A percentile compares a stretch with the other conserved stretches of the same genome.
phyloP scores from a whole-genome alignment of 805 yeast genomes.

The Candida corydali region DNA sequence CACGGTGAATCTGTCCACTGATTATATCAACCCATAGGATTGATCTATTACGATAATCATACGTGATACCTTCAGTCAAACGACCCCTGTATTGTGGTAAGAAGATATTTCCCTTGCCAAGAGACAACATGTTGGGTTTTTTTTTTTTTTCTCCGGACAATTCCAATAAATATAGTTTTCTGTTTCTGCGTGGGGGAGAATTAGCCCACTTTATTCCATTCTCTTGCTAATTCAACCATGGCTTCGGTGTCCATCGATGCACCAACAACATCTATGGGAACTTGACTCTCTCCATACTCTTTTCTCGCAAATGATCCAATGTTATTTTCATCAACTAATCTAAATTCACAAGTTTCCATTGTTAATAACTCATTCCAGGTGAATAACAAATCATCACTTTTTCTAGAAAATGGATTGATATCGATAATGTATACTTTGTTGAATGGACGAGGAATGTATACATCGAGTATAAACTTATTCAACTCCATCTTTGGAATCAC shows the following conservation, averaged over 20 bases:
- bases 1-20: conserved; percentile 35
- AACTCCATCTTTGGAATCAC: conserved; percentile 19
- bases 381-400: conserved; percentile 73
- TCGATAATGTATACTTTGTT: conserved; percentile 68
- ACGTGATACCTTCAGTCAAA: conserved; percentile 65
- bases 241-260: conserved; percentile 68
- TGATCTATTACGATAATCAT: conserved; percentile 51
- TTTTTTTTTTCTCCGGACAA: too few relatives aligned
- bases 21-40: conserved; percentile 45
- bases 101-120: too few relatives aligned
- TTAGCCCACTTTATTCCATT: conserved; percentile 7
- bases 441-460: conserved; percentile 76
- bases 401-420: conserved; percentile 78
- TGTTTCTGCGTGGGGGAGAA: too few relatives aligned
- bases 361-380: conserved; percentile 75
- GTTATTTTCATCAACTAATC: conserved; percentile 67
- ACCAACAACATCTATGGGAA: conserved; percentile 87
- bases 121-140: too few relatives aligned
- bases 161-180: too few relatives aligned
- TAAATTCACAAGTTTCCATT: conserved; percentile 41
- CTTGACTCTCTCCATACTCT: conserved; percentile 86
- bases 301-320: conserved; percentile 73
- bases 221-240: conserved; percentile 29
- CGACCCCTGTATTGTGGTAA: conserved; percentile 37
- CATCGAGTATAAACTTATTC: conserved; percentile 61